A percentile compares a stretch with the other conserved stretches of the same genome.
Evolutionary conservation across 805 yeast species (phyloP).

Genomic region (Scheffersomyces ergatensis): DNA sequence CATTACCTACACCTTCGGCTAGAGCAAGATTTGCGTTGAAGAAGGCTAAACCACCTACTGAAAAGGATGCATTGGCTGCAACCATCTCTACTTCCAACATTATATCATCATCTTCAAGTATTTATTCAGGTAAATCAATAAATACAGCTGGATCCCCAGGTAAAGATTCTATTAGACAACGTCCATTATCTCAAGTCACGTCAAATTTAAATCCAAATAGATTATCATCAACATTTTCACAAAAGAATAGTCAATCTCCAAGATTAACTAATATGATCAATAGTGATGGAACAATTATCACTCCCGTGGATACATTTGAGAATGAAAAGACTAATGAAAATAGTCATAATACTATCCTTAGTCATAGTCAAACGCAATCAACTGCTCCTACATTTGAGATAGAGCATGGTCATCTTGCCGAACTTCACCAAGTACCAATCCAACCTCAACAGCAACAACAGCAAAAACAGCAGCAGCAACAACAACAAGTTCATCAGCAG

Average conservation of each 20-base stretch:
- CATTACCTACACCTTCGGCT: conserved; percentile 57
- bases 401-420: no score
- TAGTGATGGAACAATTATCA: conserved; percentile 44
- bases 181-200: conserved; percentile 21
- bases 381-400: not conserved
- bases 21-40: conserved; percentile 44
- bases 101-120: conserved; percentile 16
- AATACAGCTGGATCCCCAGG: conserved; percentile 6
- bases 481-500: conserved; percentile 3
- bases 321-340: conserved; percentile 2
- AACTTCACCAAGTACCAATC: no score
- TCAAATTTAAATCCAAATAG: conserved; percentile 21
- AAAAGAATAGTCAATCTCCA: conserved; percentile 33
- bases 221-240: conserved; percentile 38
- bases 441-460: not conserved
- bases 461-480: conserved; percentile 3
- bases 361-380: not conserved
- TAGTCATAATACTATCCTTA: not conserved
- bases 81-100: conserved; percentile 1
- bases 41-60: conserved; percentile 7
- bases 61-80: not conserved
- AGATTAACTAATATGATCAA: conserved; percentile 39
- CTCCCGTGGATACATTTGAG: conserved; percentile 33
- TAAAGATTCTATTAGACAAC: conserved; percentile 10
- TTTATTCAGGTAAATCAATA: conserved; percentile 1